Conservation (phyloP, 73 alveolate genomes). For the Halteria grandinella region DNA sequence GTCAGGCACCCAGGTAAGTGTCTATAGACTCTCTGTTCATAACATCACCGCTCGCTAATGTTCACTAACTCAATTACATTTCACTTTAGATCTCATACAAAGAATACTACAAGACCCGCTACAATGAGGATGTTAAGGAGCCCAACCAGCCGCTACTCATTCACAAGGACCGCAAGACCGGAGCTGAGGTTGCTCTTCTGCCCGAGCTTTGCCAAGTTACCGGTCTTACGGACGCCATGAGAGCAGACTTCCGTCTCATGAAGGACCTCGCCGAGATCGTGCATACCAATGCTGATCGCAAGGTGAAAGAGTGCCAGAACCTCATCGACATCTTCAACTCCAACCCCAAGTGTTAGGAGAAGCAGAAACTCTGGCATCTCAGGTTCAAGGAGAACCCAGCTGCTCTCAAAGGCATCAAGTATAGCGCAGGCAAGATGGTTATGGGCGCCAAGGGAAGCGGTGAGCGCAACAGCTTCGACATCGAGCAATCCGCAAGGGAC, state of each 20-base stretch:
- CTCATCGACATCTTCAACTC: constrained; percentile 78
- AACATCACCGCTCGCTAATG: no score
- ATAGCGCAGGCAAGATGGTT: constrained; percentile 55
- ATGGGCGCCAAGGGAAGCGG: constrained; percentile 64
- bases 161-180: constrained; percentile 65
- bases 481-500: constrained; percentile 51
- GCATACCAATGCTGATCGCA: constrained; percentile 83
- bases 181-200: constrained; percentile 72
- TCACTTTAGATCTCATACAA: constrained; percentile 70
- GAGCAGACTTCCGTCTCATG: constrained; percentile 83
- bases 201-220: constrained; percentile 93
- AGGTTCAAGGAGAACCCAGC: constrained; percentile 46
- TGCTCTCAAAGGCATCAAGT: constrained; percentile 44
- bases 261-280: constrained; percentile 87
- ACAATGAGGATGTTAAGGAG: constrained; percentile 75
- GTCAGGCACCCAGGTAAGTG: constrained; percentile 59
- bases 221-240: constrained; percentile 91
- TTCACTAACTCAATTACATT: background rate
- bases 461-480: constrained; percentile 37
- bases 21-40: no score
- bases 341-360: constrained; percentile 64
- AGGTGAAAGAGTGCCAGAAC: constrained; percentile 85
- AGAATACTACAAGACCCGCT: constrained; percentile 81
- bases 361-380: constrained; percentile 54
- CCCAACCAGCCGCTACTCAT: constrained; percentile 60